Base-by-base conservation (phyloP, 176 grass and related monocot genomes). In the Themeda triandra region DNA sequence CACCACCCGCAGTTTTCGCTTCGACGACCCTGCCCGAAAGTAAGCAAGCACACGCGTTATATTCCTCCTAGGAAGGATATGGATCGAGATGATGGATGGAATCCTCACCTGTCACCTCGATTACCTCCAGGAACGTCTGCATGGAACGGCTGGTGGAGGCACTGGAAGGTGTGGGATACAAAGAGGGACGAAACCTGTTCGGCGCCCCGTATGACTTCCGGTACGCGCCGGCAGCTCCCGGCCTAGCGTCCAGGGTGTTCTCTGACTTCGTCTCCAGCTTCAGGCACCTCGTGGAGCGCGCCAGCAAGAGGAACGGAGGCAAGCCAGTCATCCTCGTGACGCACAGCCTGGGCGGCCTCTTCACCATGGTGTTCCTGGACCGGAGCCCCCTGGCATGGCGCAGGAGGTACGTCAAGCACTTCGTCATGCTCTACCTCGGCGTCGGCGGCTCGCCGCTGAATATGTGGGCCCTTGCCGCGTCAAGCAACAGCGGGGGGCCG, bases 311-410 rank as follows among this genome's bases (percentile, higher is more conserved):
- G 6, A 66, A 83, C 27, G 10, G 35, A 4, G 9, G 15, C 35
- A 83, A 5, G 37, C 37, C 81, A 25, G 69, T 18, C 37, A 62
- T 83, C 69, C 36, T 75, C 39, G 70, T 75, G 0, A 65, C 70
- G 13, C 81, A 83, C 40, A 74, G 81, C 70, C 1, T 24, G 1
- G 70, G 70, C 7, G 29, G 56, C 39, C 0, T 25, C 19, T 11
- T 32, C 28, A 27, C 40, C 81, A 25, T 4, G 0, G 39, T 35
- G 19, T 83, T 75, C 70, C 56, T 90, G 44, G 7, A 12, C 25
- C 79, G 45, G 66, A 73, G 65, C 83, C 42, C 88, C 2, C 2
- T 75, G 17, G 0, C 73, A 8, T 86, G 88, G 88, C 79, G 83
- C 9, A 14, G 28, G 65, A 73, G 75, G 54, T 49, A 46, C 56